Percentiles rank a stretch among this genome's conserved stretches.
Conservation (phyloP, 768 basidiomycete genomes). For the Lactifluus hygrophoroides region DNA sequence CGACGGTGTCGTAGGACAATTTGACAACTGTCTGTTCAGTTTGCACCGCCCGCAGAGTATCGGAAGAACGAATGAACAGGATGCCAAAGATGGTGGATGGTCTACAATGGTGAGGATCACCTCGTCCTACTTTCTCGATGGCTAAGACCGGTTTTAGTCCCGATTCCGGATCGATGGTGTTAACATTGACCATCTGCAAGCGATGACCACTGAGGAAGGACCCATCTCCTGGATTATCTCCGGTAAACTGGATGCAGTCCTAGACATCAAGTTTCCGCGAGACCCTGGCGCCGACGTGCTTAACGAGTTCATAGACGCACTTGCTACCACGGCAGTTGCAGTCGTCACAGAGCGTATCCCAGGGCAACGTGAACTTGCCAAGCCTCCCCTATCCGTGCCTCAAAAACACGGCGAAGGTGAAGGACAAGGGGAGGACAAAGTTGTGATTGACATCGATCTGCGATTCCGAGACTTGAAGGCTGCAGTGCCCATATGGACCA, state of each 20-base stretch:
- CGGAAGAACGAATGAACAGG: conserved; percentile 80
- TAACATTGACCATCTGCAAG: conserved; percentile 90
- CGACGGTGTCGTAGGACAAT: conserved; percentile 93
- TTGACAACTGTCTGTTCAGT: conserved; percentile 96
- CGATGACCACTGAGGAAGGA: conserved; percentile 69
- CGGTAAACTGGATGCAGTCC: conserved; percentile 91
- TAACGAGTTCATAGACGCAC: conserved; percentile 80
- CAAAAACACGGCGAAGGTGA: conserved; percentile 32
- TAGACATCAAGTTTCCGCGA: conserved; percentile 95
- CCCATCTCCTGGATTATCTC: conserved; percentile 98
- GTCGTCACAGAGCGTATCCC: conserved; percentile 61
- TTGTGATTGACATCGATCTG: conserved; percentile 87
- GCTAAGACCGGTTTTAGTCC: conserved; percentile 42
- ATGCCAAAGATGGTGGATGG: conserved; percentile 77
- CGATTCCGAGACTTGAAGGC: conserved; percentile 95
- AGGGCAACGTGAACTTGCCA: conserved; percentile 78
- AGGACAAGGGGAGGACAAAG: conserved; percentile 36
- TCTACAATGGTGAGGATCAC: conserved; percentile 7
- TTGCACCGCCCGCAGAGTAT: conserved; percentile 95
- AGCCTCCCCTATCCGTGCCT: conserved; percentile 77
- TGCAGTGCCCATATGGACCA: conserved; percentile 84
- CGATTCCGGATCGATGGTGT: conserved; percentile 96
- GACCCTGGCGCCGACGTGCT: conserved; percentile 67
- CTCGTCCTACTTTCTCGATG: background rate
- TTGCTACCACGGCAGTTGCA: conserved; percentile 52